Evolutionary conservation across 2,329 filamentous ascomycete species (phyloP).

Genomic region (Nemania sp.): DNA sequence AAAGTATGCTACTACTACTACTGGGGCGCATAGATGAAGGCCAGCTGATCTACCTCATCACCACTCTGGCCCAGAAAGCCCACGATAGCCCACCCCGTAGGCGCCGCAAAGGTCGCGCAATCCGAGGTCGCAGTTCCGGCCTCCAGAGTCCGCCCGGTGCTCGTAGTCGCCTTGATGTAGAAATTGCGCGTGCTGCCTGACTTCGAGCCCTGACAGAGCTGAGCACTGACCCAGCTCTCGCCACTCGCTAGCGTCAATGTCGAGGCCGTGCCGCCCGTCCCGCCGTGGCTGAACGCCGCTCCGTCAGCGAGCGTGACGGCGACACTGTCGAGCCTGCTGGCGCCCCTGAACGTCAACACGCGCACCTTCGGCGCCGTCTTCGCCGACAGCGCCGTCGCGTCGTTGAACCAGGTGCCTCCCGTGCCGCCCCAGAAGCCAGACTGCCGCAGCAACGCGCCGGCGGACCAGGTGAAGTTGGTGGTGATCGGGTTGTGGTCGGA

Average conservation of each 20-base stretch:
- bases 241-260: constrained; percentile 58
- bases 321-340: constrained; percentile 63
- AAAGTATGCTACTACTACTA: no score
- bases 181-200: constrained; percentile 63
- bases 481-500: constrained; percentile 74
- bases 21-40: constrained; percentile 59
- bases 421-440: constrained; percentile 62
- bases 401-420: constrained; percentile 67
- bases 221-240: constrained; percentile 63
- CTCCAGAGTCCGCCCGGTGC: constrained; percentile 58
- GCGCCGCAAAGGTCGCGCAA: constrained; percentile 57
- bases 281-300: constrained; percentile 64
- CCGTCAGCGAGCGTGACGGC: constrained; percentile 62
- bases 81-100: constrained; percentile 58
- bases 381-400: constrained; percentile 57
- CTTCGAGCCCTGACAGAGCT: constrained; percentile 64
- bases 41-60: constrained; percentile 68
- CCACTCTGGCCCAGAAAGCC: constrained; percentile 56
- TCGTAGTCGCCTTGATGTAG: constrained; percentile 66
- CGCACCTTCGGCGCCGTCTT: constrained; percentile 52
- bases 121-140: constrained; percentile 60
- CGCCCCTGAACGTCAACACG: constrained; percentile 61
- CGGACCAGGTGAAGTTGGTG: constrained; percentile 64
- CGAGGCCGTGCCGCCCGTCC: constrained; percentile 60
- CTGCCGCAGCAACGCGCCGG: constrained; percentile 55